Base-by-base conservation (phyloP, 163 green algal species). In the Chlorella variabilis region DNA sequence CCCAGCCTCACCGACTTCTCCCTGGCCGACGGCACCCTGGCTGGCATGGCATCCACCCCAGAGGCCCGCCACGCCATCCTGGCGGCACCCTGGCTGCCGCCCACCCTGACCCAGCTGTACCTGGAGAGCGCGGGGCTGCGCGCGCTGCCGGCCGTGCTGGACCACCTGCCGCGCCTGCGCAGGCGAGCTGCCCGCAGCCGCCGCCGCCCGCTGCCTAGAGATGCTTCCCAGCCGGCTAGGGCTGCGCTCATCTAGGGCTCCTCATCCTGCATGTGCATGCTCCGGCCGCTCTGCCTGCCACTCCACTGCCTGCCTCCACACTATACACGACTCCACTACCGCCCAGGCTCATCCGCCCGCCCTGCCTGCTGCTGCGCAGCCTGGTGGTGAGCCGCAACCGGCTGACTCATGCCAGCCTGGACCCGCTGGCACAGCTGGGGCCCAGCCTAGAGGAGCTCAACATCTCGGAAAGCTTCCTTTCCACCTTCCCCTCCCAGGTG, bases 21-120 rank as follows among this genome's bases (percentile, higher is more conserved):
- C 29, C 48, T 77, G 29, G 29, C 42, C 4, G 33, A 45, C 33
- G 62, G 62, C 33, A 70, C 62, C 6, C 62, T 65, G 69, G 15
- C 9, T 8, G 67, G 33, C 13, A 15, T 21, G 4, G 18, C 39
- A n/a, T n/a, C n/a, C n/a, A n/a, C n/a, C n/a, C n/a, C n/a, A n/a
- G n/a, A n/a, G 45, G 15, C 11, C 45, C 11, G 15, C 45, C 45
- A 15, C 31, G 45, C 29, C 45, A 49, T n/a, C 33, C 33, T 29
- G 62, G 34, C 62, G 15, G 25, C 33, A 18, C 20, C 51, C 51
- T 70, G 62, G 71, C 71, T 78, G 71, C 71, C 71, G 33, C 71
- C 71, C 23, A 38, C 34, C 4, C n/a, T 78, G n/a, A 78, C 49
- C 7, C 25, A 21, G 33, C 71, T 78, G 6, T 51, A 36, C 34